Conservation (phyloP, 768 basidiomycete species). For the Cystoderma amianthinum region DNA sequence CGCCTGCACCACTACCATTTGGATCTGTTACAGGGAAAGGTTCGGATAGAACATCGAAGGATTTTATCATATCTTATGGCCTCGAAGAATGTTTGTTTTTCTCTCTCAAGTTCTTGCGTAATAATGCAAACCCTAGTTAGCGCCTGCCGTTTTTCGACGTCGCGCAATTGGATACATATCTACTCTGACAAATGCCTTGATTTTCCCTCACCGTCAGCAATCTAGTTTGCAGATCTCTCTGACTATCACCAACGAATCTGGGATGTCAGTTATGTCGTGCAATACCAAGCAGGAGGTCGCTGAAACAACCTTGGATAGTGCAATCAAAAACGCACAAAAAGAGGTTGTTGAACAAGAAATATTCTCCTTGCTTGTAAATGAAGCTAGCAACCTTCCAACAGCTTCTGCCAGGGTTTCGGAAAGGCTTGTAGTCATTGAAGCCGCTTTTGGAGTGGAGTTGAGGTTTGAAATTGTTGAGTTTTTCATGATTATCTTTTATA, state of each 20-base stretch:
- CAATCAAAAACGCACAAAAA: slow-evolving; percentile 52
- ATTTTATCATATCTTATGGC: slow-evolving; percentile 76
- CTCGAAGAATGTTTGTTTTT: slow-evolving; percentile 68
- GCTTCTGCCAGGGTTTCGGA: slow-evolving; percentile 77
- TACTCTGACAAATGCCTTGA: slow-evolving; percentile 36
- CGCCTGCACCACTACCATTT: slow-evolving; percentile 70
- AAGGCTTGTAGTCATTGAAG: slow-evolving; percentile 67
- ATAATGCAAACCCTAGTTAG: slow-evolving; percentile 27
- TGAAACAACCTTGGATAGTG: slow-evolving; percentile 35
- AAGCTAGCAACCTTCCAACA: slow-evolving; percentile 71
- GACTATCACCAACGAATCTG: slow-evolving; percentile 22
- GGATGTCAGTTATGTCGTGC: slow-evolving; percentile 21
- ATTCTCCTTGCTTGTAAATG: slow-evolving; percentile 64
- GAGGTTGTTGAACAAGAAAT: slow-evolving; percentile 81
- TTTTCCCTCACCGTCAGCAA: slow-evolving; percentile 60
- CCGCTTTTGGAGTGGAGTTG: slow-evolving; percentile 63
- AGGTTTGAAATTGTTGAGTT: slow-evolving; percentile 65
- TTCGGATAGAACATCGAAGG: slow-evolving; percentile 73
- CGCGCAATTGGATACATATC: slow-evolving; percentile 67
- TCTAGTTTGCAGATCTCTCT: slow-evolving; percentile 61
- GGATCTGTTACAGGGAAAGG: slow-evolving; percentile 71
- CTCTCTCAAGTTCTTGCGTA: not conserved
- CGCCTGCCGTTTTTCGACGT: slow-evolving; percentile 55
- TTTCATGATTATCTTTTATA: not conserved
- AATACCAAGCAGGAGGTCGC: slow-evolving; percentile 27